Percentiles rank a stretch among this genome's conserved stretches.
Conservation (phyloP, 192 early-diverging fungal genomes). For the Gorgonomyces haynaldii region DNA sequence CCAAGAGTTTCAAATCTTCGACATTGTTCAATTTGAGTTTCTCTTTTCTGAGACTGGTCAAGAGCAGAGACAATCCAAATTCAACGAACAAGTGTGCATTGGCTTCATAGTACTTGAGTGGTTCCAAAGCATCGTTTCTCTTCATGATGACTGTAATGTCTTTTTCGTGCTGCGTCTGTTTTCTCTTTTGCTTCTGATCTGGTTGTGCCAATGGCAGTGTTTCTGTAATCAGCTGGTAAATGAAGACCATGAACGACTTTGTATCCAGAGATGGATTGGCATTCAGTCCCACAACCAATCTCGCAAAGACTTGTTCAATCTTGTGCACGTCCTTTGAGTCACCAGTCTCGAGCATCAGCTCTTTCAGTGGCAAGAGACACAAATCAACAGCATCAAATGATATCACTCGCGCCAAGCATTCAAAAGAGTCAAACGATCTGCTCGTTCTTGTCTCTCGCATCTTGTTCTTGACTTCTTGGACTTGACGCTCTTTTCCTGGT, state of each 20-base stretch:
- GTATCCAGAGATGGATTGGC: conserved; percentile 57
- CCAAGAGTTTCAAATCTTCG: conserved; percentile 58
- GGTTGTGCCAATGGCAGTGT: conserved; percentile 62
- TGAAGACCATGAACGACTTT: conserved; percentile 64
- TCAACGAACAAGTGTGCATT: conserved; percentile 87
- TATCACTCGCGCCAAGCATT: conserved; percentile 63
- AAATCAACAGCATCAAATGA: conserved; percentile 53
- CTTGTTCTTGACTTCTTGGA: conserved; percentile 77
- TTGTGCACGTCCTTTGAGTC: conserved; percentile 60
- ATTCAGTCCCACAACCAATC: conserved; percentile 67
- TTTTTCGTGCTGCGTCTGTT: conserved; percentile 43
- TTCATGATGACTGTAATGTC: conserved; percentile 61
- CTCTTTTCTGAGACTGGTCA: conserved; percentile 46
- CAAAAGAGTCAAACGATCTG: conserved; percentile 78
- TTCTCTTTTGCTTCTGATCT: conserved; percentile 36
- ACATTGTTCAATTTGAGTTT: conserved; percentile 25
- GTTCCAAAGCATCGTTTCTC: conserved; percentile 39
- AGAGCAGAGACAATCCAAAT: conserved; percentile 83
- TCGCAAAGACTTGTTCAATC: conserved; percentile 67
- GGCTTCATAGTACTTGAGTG: conserved; percentile 65
- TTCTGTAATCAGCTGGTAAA: conserved; percentile 77
- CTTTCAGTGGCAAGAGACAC: conserved; percentile 78
- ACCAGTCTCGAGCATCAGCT: conserved; percentile 73
- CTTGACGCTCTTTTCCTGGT: conserved; percentile 77
- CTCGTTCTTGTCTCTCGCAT: conserved; percentile 80